These are phyloP conservation scores for Ustilago loliicola DNA, from an alignment of 1,284 basidiomycete genomes.

Conservation along the genomic window DNA sequence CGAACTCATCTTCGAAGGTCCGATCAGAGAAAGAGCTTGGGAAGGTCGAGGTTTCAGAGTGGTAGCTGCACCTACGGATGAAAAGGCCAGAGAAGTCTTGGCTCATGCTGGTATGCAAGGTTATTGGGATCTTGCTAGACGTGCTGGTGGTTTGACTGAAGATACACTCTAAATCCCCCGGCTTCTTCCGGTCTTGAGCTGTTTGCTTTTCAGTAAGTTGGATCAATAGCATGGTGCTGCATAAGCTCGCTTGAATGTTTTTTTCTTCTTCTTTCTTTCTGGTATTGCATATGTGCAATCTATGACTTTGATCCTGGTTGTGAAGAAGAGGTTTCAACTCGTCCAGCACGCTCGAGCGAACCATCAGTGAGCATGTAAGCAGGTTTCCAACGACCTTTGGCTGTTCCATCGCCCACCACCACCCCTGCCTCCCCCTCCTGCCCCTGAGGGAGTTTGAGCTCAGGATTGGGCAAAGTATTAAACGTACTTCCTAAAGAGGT, in stretches of 20 bases:
- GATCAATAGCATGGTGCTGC: no score
- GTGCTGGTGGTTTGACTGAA: slow-evolving; percentile 4
- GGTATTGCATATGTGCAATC: no score
- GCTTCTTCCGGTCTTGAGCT: no score
- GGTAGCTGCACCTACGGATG: slow-evolving; percentile 81
- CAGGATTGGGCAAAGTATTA: slow-evolving; percentile 93
- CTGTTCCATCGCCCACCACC: slow-evolving; percentile 40
- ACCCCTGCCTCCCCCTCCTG: slow-evolving; percentile 5
- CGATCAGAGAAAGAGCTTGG: slow-evolving; percentile 79
- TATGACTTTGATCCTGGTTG: no score
- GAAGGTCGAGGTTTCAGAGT: slow-evolving; percentile 76
- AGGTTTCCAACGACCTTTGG: slow-evolving; percentile 74
- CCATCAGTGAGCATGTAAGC: slow-evolving; percentile 85
- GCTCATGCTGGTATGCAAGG: slow-evolving; percentile 82
- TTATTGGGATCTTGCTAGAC: slow-evolving; percentile 93
- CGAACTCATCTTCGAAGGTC: slow-evolving; percentile 92
- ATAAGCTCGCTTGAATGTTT: no score
- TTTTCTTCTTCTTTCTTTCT: no score
- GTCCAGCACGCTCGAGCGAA: slow-evolving; percentile 78
- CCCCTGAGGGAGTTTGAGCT: slow-evolving; percentile 73
- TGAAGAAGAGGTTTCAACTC: no score
- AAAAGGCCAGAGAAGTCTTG: slow-evolving; percentile 84
- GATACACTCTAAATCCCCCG: slow-evolving; percentile 13
- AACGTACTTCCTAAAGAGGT: slow-evolving; percentile 94
- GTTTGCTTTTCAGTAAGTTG: no score